Evolutionary conservation across 164 flowering plant genomes (phyloP).

Genomic region (Nelumbo lutea): DNA sequence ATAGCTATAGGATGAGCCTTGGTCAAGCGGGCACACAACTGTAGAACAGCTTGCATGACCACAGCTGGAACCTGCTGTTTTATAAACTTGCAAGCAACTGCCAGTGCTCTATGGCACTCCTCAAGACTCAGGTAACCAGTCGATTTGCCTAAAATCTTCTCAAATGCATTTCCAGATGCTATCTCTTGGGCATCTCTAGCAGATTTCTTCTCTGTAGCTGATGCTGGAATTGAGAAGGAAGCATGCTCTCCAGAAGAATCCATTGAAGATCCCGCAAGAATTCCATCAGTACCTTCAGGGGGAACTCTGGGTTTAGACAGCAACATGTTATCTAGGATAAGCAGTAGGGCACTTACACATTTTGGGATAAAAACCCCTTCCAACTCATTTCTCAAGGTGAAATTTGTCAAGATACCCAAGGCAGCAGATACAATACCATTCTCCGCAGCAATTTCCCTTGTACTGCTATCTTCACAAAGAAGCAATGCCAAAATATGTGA

Average conservation of each 20-base stretch:
- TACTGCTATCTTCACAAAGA: slow-evolving; percentile 66
- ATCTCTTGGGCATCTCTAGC: slow-evolving; percentile 33
- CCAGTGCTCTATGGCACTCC: slow-evolving; percentile 56
- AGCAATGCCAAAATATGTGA: slow-evolving; percentile 74
- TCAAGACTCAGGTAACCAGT: slow-evolving; percentile 73
- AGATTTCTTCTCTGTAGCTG: slow-evolving; percentile 27
- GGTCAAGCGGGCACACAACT: slow-evolving; percentile 83
- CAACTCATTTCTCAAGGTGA: slow-evolving; percentile 36
- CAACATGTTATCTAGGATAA: slow-evolving; percentile 74
- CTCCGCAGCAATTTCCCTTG: slow-evolving; percentile 69
- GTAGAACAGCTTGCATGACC: slow-evolving; percentile 89
- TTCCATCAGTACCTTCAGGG: slow-evolving; percentile 37
- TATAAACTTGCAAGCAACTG: slow-evolving; percentile 60
- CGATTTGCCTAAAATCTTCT: slow-evolving; percentile 67
- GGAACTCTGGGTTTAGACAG: slow-evolving; percentile 54
- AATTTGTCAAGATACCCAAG: slow-evolving; percentile 53
- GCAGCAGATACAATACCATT: slow-evolving; percentile 56
- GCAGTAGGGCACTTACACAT: slow-evolving; percentile 73
- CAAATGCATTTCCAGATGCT: slow-evolving; percentile 39
- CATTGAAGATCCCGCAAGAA: slow-evolving; percentile 27
- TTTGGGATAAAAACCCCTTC: slow-evolving; percentile 53
- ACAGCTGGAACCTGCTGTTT: slow-evolving; percentile 70
- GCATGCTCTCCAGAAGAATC: slow-evolving; percentile 45
- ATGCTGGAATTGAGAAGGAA: slow-evolving; percentile 26
- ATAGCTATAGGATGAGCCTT: slow-evolving; percentile 73